phyloP scores from a whole-genome alignment of 805 yeast genomes.

The Scheffersomyces lignosus region DNA sequence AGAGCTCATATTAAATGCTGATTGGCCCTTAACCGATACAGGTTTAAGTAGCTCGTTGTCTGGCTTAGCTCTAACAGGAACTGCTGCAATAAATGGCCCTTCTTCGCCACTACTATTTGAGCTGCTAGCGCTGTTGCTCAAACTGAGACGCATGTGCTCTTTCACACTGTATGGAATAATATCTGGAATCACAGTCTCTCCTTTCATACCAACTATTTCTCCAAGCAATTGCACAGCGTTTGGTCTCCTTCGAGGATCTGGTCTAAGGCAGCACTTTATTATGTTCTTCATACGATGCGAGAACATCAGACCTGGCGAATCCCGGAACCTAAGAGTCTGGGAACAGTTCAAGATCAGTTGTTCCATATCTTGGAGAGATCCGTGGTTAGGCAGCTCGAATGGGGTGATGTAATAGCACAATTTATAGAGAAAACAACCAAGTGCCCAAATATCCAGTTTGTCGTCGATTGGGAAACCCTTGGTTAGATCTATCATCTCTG shows the following conservation, averaged over 20 bases:
- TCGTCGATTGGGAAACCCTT: conserved; percentile 74
- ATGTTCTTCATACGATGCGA: conserved; percentile 63
- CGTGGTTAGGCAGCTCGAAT: conserved; percentile 55
- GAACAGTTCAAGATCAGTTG: conserved; percentile 59
- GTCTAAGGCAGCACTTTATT: conserved; percentile 59
- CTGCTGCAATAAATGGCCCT: background rate
- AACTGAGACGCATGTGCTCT: conserved; percentile 13
- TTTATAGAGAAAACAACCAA: conserved; percentile 76
- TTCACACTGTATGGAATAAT: conserved; percentile 42
- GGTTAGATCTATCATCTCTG: conserved; percentile 78
- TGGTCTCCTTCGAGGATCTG: conserved; percentile 72
- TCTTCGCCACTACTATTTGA: background rate
- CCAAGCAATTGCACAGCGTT: conserved; percentile 69
- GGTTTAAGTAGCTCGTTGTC: background rate
- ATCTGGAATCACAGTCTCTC: conserved; percentile 38
- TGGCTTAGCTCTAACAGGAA: background rate
- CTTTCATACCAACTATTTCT: conserved; percentile 64
- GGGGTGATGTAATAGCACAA: conserved; percentile 83
- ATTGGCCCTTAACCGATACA: background rate
- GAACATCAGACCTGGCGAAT: conserved; percentile 49
- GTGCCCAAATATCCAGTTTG: conserved; percentile 83
- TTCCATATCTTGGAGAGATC: conserved; percentile 46
- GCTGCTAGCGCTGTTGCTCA: too few species aligned
- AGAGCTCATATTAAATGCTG: conserved; percentile 1
- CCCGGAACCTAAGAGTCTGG: conserved; percentile 46